Evolutionary conservation across 768 basidiomycete genomes (phyloP), one percentile per base, ranked within the genome.

Genomic region (Gloeostereum incarnatum): DNA sequence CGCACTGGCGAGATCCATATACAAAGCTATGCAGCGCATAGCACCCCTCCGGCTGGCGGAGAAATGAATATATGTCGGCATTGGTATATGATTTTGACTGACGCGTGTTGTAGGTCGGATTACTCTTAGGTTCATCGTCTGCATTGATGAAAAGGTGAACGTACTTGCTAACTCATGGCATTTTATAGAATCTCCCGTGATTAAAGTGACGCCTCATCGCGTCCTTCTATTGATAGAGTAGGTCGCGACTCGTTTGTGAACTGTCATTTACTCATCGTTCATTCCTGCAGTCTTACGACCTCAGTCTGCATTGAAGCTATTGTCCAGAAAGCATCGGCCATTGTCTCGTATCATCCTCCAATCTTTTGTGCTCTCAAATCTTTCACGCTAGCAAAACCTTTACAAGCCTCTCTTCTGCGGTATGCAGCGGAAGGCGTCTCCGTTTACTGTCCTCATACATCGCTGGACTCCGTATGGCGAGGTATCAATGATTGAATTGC

Each of bases 401-500:
- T 97, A 6, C n/a, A n/a, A 60, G 57, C 73, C 2, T 84, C 82
- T 3, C 69, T 98, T 17, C 71, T 98, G 4, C 71, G 65, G 40
- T 88, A 91, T 44, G 80, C 81, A 0, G 81, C 87, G 1, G 68
- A 75, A 9, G 92, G 92, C 1, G 81, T 97, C 40, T 84, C 82
- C 1, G 71, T 97, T 4, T 94, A 86, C 61, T 73, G 72, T 27
- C 90, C 94, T 2, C 94, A 98, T 60, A 89, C 86, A 0, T 76
- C 89, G 0, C 69, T 96, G 13, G 94, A 98, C 60, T 70, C 69
- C n/a, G 78, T 86, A 1, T 69, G 73, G 48, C 84, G 75, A 4
- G 93, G 94, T 0, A 75, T 94, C 38, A 96, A 94, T 52, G 90
- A 93, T 59, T 96, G 87, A 86, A 71, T 92, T 11, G 84, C 77